Evolutionary conservation across 169 alveolate species (phyloP).

Genomic region (Eimeria maxima): DNA sequence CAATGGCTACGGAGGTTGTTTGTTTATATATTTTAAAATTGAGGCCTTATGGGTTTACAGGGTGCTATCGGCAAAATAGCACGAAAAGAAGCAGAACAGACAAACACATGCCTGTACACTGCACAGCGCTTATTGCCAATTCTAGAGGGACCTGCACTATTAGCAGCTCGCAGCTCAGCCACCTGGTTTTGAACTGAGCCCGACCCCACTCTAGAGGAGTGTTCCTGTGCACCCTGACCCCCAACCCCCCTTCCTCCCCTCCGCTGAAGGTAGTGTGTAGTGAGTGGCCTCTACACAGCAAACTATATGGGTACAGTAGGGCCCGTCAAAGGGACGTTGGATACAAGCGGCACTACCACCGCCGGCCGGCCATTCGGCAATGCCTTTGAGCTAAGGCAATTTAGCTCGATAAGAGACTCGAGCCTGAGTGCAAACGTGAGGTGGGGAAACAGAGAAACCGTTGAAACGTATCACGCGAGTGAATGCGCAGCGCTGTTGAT

Average conservation of each 20-base stretch:
- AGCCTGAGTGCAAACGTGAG: neutral
- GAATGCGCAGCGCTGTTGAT: neutral
- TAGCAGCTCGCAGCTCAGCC: neutral
- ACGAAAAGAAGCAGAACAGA: neutral
- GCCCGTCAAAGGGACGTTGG: neutral
- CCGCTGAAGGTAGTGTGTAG: neutral
- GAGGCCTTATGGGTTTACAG: neutral
- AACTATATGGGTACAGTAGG: too few relatives aligned
- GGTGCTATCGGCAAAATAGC: neutral
- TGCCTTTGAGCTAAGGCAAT: neutral
- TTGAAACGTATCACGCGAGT: neutral
- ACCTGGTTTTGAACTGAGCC: neutral
- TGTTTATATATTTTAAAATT: neutral
- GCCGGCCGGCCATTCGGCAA: neutral
- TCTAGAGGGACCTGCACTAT: conserved; percentile 2
- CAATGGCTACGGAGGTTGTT: neutral
- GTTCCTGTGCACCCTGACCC: neutral
- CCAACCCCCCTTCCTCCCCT: too few relatives aligned
- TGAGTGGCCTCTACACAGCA: neutral
- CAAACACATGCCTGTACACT: neutral
- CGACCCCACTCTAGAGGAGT: neutral
- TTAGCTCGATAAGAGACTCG: neutral
- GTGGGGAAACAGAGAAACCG: neutral
- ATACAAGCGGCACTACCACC: neutral
- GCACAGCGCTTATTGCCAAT: neutral